These are phyloP conservation scores for Penicillium sp. DNA, from an alignment of 2,329 filamentous ascomycete genomes.

Conservation along the genomic window DNA sequence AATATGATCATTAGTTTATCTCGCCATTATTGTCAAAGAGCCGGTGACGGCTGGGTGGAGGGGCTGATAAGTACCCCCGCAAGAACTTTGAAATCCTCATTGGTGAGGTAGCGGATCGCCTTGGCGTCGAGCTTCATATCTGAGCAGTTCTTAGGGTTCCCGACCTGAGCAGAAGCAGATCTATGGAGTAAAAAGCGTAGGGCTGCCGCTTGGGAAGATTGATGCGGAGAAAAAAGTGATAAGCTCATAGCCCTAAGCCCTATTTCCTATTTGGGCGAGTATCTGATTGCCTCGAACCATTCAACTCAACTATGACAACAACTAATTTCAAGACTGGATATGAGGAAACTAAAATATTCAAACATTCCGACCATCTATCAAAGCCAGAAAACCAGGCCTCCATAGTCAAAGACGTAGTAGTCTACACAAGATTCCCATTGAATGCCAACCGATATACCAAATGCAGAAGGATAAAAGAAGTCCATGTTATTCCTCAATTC, in stretches of 20 bases:
- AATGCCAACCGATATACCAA: slow-evolving; percentile 8
- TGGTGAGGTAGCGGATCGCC: slow-evolving; percentile 82
- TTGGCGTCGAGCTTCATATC: slow-evolving; percentile 92
- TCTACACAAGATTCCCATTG: slow-evolving; percentile 8
- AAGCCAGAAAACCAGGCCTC: background rate
- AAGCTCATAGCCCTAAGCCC: slow-evolving; percentile 37
- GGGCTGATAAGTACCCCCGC: slow-evolving; percentile 63
- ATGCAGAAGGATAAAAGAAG: slow-evolving; percentile 16
- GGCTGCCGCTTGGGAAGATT: slow-evolving; percentile 4
- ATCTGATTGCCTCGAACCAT: background rate
- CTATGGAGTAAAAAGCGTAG: background rate
- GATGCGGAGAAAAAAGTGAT: slow-evolving; percentile 29
- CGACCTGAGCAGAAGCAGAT: background rate
- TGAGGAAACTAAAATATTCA: background rate
- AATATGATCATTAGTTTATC: slow-evolving; percentile 4
- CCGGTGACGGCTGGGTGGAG: slow-evolving; percentile 22
- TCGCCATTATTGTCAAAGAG: background rate
- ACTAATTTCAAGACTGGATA: background rate
- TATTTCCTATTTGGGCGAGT: slow-evolving; percentile 30
- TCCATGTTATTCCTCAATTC: slow-evolving; percentile 32
- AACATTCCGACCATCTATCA: background rate
- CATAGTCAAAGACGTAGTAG: slow-evolving; percentile 5
- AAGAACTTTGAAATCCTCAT: slow-evolving; percentile 93
- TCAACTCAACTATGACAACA: background rate
- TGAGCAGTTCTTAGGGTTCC: slow-evolving; percentile 15